phyloP scores from a whole-genome alignment of 805 yeast species.

The Starmerella kuoi region DNA sequence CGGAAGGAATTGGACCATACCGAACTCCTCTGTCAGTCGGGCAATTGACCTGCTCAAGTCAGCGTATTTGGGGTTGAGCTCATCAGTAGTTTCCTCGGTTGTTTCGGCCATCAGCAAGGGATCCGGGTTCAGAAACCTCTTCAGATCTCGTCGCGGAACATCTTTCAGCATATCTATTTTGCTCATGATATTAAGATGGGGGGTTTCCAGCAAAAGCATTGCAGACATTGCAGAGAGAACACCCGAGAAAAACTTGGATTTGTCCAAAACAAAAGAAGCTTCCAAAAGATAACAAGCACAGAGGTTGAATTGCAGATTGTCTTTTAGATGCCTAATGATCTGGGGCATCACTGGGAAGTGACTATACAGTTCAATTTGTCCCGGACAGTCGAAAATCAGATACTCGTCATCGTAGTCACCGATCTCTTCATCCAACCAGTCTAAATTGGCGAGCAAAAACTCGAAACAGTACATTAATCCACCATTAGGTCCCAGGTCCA shows the following conservation, averaged over 20 bases:
- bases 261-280: constrained; percentile 86
- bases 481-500: constrained; percentile 90
- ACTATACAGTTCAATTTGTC: constrained; percentile 88
- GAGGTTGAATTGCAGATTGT: constrained; percentile 65
- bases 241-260: constrained; percentile 87
- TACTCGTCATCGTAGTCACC: constrained; percentile 94
- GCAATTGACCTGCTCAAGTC: constrained; percentile 74
- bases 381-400: constrained; percentile 90
- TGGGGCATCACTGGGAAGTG: constrained; percentile 90
- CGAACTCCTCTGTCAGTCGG: constrained; percentile 86
- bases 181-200: constrained; percentile 82
- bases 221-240: constrained; percentile 96
- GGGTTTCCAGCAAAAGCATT: constrained; percentile 87
- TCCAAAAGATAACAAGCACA: constrained; percentile 90
- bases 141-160: constrained; percentile 60
- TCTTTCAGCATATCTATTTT: constrained; percentile 79
- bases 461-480: constrained; percentile 89
- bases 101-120: constrained; percentile 54
- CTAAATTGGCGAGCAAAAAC: constrained; percentile 70
- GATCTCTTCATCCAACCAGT: constrained; percentile 94
- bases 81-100: constrained; percentile 31
- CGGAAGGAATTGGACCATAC: constrained; percentile 96
- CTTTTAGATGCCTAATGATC: constrained; percentile 71
- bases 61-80: constrained; percentile 50
- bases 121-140: constrained; percentile 82